Percentiles rank a stretch among this genome's conserved stretches.
phyloP scores from a whole-genome alignment of 805 yeast species.

The Hemisphaericaspora nanyangensis region DNA sequence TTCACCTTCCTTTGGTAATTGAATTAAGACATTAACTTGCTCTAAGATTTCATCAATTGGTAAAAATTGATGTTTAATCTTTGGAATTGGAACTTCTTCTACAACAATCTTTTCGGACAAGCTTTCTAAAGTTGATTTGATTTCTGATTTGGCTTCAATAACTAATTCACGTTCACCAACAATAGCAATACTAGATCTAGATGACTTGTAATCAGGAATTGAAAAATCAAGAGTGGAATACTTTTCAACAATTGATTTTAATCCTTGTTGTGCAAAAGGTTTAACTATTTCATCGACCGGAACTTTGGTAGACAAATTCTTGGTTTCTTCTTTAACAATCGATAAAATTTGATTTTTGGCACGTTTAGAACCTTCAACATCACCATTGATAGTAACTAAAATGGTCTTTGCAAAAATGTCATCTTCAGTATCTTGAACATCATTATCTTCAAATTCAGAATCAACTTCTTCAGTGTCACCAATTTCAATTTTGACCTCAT shows the following conservation, averaged over 20 bases:
- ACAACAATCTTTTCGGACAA: slow-evolving; percentile 45
- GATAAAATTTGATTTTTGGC: slow-evolving; percentile 69
- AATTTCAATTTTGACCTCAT: slow-evolving; percentile 70
- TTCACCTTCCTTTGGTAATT: slow-evolving; percentile 47
- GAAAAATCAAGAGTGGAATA: slow-evolving; percentile 27
- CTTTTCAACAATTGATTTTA: slow-evolving; percentile 21
- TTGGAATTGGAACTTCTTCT: slow-evolving; percentile 63
- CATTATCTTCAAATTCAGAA: slow-evolving; percentile 26
- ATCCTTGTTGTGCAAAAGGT: slow-evolving; percentile 41
- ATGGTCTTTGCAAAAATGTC: slow-evolving; percentile 60
- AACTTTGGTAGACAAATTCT: slow-evolving; percentile 48
- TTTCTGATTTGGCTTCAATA: slow-evolving; percentile 47
- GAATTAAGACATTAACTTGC: slow-evolving; percentile 54
- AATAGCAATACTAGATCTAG: slow-evolving; percentile 41
- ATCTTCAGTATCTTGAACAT: slow-evolving; percentile 29
- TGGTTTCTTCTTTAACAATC: slow-evolving; percentile 74
- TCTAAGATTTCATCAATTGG: slow-evolving; percentile 50
- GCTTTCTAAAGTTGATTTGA: slow-evolving; percentile 43
- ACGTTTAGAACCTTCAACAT: slow-evolving; percentile 70
- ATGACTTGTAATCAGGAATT: slow-evolving; percentile 36
- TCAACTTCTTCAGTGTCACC: slow-evolving; percentile 33
- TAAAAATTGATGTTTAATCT: slow-evolving; percentile 64
- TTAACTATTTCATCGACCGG: slow-evolving; percentile 40
- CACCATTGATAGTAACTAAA: slow-evolving; percentile 72
- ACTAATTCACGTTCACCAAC: slow-evolving; percentile 73